A percentile compares a stretch with the other conserved stretches of the same genome.
Evolutionary conservation across 2,329 filamentous ascomycete genomes (phyloP).

Genomic region (Colletotrichum coccodes): DNA sequence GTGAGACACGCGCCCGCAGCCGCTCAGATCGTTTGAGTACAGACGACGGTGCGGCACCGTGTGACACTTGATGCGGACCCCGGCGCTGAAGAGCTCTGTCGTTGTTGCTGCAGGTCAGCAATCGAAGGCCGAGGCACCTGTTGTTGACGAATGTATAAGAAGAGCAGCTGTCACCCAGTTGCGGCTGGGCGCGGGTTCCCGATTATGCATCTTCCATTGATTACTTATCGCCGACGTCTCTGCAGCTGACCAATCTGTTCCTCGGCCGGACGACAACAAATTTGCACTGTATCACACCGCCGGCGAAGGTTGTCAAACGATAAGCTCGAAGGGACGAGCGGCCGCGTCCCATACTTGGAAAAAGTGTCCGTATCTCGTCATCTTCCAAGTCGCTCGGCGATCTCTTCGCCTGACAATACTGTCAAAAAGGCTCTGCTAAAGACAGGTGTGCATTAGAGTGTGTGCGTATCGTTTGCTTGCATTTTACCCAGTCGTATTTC

Average conservation of each 20-base stretch:
- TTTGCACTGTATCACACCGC: neutral
- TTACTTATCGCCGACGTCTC: neutral
- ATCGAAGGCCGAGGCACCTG: neutral
- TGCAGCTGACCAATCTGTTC: neutral
- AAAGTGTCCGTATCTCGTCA: neutral
- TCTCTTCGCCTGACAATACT: neutral
- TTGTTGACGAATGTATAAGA: neutral
- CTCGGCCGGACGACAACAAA: neutral
- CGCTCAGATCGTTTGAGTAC: neutral
- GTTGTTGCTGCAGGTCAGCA: neutral
- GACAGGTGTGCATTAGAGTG: constrained; percentile 6
- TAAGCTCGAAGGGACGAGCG: neutral
- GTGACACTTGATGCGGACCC: neutral
- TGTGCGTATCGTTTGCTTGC: neutral
- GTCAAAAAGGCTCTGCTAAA: neutral
- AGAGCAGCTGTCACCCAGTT: neutral
- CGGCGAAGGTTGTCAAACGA: neutral
- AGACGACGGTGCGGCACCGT: neutral
- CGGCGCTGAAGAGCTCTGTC: neutral
- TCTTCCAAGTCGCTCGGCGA: neutral
- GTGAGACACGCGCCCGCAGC: neutral
- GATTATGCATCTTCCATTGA: neutral
- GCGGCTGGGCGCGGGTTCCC: neutral
- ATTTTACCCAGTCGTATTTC: neutral
- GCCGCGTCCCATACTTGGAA: neutral